These are phyloP conservation scores for Globisporangium nagaii DNA, from an alignment of 352 stramenopile genomes.

Conservation along the genomic window DNA sequence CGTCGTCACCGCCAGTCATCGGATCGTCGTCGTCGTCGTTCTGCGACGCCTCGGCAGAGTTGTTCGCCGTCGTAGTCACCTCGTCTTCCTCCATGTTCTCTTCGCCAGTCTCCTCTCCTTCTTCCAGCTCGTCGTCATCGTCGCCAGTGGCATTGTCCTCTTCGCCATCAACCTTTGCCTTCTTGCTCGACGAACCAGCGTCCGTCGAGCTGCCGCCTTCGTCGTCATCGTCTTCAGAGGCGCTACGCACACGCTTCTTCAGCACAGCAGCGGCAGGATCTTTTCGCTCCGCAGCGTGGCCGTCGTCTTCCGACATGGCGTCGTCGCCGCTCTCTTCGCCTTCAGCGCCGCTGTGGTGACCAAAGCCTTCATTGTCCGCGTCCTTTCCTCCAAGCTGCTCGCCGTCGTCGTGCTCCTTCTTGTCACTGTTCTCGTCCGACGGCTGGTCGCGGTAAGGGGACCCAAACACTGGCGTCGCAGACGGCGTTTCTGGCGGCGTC, in stretches of 20 bases:
- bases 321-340: constrained; percentile 29
- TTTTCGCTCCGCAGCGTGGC: constrained; percentile 35
- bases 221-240: constrained; percentile 26
- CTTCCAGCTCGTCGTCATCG: constrained; percentile 13
- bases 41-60: not conserved
- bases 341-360: constrained; percentile 11
- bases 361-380: constrained; percentile 17
- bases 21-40: constrained; percentile 21
- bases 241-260: constrained; percentile 41
- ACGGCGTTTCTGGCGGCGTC: constrained; percentile 63
- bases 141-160: constrained; percentile 7
- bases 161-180: constrained; percentile 18
- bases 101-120: constrained; percentile 14
- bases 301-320: constrained; percentile 33
- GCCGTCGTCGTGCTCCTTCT: constrained; percentile 33
- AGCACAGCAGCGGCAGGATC: constrained; percentile 23
- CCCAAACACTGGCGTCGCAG: constrained; percentile 62
- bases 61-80: not conserved
- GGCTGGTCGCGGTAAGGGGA: constrained; percentile 42
- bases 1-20: constrained; percentile 17
- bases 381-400: constrained; percentile 12
- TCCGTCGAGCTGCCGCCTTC: constrained; percentile 10
- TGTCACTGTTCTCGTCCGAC: constrained; percentile 32
- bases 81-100: constrained; percentile 9
- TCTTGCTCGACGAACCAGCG: constrained; percentile 12